phyloP scores from a whole-genome alignment of 2,329 filamentous ascomycete genomes.

The Cytospora mali region DNA sequence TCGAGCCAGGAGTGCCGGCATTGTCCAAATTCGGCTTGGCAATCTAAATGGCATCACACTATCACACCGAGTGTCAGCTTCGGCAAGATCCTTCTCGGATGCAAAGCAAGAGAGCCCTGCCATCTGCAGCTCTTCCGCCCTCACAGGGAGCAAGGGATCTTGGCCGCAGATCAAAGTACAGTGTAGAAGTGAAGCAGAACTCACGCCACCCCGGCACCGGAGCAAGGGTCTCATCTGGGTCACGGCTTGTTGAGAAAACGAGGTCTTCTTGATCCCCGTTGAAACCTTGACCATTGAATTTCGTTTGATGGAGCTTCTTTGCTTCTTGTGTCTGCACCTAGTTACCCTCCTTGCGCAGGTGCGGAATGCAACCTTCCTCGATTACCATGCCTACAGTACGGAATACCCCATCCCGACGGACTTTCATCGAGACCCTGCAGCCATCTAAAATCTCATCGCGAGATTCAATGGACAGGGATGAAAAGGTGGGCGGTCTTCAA shows the following conservation, averaged over 20 bases:
- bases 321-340: conserved; percentile 16
- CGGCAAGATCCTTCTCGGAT: conserved; percentile 23
- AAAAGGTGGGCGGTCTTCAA: conserved; percentile 18
- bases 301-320: not conserved
- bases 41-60: conserved; percentile 23
- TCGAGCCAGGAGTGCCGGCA: conserved; percentile 5
- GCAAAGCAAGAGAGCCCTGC: conserved; percentile 18
- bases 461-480: conserved; percentile 24
- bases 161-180: conserved; percentile 12
- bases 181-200: conserved; percentile 14
- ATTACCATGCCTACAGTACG: conserved; percentile 1
- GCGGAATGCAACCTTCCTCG: conserved; percentile 17
- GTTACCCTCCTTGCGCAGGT: conserved; percentile 21
- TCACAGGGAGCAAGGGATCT: conserved; percentile 23
- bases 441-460: conserved; percentile 22
- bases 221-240: not conserved
- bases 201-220: conserved; percentile 10
- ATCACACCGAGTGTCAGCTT: conserved; percentile 27
- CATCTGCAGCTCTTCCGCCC: conserved; percentile 11
- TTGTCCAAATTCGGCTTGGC: conserved; percentile 1
- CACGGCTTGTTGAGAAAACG: not conserved
- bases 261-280: not conserved
- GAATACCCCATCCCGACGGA: conserved; percentile 16
- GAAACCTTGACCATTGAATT: not conserved
- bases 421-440: conserved; percentile 27